phyloP scores from a whole-genome alignment of 371 early-diverging fungal genomes.

The Mucor plumbeus region DNA sequence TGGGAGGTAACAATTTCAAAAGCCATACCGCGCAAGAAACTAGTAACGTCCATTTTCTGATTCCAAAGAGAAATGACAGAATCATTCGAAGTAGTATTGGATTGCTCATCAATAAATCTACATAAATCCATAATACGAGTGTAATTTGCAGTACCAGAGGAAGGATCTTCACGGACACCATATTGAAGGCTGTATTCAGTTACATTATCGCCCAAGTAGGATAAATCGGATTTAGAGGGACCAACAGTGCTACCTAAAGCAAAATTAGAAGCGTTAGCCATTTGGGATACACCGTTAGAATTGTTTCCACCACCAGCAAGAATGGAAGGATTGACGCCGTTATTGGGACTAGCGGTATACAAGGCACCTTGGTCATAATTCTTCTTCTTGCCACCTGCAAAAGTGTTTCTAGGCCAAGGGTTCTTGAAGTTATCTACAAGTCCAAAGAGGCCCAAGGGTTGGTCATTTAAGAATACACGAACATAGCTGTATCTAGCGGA shows the following conservation, averaged over 20 bases:
- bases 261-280: background rate
- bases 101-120: constrained; percentile 21
- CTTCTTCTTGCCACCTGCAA: constrained; percentile 31
- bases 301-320: background rate
- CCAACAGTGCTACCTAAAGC: constrained; percentile 14
- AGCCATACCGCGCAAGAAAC: constrained; percentile 23
- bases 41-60: constrained; percentile 19
- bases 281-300: background rate
- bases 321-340: background rate
- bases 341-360: constrained; percentile 22
- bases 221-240: constrained; percentile 17
- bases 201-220: constrained; percentile 28
- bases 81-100: constrained; percentile 3
- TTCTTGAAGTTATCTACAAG: constrained; percentile 39
- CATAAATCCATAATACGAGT: constrained; percentile 24
- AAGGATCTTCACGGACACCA: constrained; percentile 6
- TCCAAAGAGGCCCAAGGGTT: constrained; percentile 40
- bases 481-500: constrained; percentile 44
- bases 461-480: constrained; percentile 34
- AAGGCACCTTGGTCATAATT: constrained; percentile 24
- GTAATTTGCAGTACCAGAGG: constrained; percentile 14
- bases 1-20: constrained; percentile 17
- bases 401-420: constrained; percentile 40
- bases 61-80: constrained; percentile 20
- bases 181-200: constrained; percentile 23